Conservation (phyloP, 1,139 yeast species). For the Saccharomyces hybrid region DNA sequence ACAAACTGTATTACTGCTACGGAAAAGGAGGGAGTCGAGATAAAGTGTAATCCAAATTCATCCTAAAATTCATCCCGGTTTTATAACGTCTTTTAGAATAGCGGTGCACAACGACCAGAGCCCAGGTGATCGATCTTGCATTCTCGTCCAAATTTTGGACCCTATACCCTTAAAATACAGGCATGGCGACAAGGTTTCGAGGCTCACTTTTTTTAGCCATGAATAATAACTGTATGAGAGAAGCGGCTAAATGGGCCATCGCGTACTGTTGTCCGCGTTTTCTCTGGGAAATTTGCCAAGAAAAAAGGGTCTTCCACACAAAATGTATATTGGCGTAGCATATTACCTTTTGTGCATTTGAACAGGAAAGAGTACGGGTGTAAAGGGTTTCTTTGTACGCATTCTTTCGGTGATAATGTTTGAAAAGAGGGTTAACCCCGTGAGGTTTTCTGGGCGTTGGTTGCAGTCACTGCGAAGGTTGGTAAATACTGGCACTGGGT, state of each 20-base stretch:
- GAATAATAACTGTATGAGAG: no score
- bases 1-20: not conserved
- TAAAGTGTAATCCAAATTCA: not conserved
- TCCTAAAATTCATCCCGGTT: not conserved
- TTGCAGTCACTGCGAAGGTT: no score
- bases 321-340: no score
- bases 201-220: not conserved
- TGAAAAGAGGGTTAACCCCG: not conserved
- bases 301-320: not conserved
- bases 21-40: not conserved
- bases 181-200: not conserved
- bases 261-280: not conserved
- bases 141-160: not conserved
- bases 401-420: no score
- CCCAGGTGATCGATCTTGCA: not conserved
- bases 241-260: not conserved
- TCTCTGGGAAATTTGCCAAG: not conserved
- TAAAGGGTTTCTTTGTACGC: not conserved
- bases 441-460: not conserved
- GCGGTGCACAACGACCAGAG: not conserved
- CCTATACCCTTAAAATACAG: not conserved
- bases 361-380: not conserved
- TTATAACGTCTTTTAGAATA: not conserved
- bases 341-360: no score
- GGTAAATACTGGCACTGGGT: no score